phyloP scores from a whole-genome alignment of 352 stramenopile species.

The Chrysophaeum taylorii region DNA sequence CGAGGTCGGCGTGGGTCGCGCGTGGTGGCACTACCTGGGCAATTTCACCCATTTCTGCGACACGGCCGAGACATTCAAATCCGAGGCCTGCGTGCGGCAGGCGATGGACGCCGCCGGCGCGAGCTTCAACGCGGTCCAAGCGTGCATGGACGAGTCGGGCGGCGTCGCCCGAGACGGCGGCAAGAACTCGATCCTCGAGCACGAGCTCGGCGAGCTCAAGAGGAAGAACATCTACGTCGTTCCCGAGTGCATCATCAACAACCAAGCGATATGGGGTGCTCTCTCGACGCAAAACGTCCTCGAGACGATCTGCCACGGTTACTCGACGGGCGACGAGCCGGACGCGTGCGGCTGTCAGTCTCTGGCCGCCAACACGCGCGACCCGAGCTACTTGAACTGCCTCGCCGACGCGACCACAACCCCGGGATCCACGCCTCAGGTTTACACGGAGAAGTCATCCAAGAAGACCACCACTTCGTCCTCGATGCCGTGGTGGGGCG shows the following conservation, averaged over 20 bases:
- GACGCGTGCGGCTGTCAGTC: constrained; percentile 34
- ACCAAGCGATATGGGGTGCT: constrained; percentile 72
- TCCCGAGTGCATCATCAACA: constrained; percentile 85
- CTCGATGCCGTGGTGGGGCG: not conserved
- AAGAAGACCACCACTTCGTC: not conserved
- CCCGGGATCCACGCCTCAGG: not conserved
- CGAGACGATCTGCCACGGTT: constrained; percentile 59
- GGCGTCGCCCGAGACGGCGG: constrained; percentile 60
- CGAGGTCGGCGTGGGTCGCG: constrained; percentile 57
- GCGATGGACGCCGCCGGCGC: constrained; percentile 73
- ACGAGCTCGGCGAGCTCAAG: constrained; percentile 42
- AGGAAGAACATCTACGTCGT: constrained; percentile 40
- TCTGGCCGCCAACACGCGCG: not conserved
- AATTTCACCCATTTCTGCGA: constrained; percentile 74
- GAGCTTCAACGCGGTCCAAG: constrained; percentile 65
- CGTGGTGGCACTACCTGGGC: constrained; percentile 88
- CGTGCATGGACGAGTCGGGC: constrained; percentile 82
- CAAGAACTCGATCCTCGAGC: constrained; percentile 75
- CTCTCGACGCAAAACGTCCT: constrained; percentile 64
- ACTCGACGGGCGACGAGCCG: constrained; percentile 44
- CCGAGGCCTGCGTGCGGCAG: constrained; percentile 70
- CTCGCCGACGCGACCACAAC: not conserved
- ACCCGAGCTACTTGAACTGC: not conserved
- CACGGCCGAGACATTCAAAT: constrained; percentile 53
- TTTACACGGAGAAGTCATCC: not conserved